Evolutionary conservation across 164 flowering plant species (phyloP).

Genomic region (Piper betle): DNA sequence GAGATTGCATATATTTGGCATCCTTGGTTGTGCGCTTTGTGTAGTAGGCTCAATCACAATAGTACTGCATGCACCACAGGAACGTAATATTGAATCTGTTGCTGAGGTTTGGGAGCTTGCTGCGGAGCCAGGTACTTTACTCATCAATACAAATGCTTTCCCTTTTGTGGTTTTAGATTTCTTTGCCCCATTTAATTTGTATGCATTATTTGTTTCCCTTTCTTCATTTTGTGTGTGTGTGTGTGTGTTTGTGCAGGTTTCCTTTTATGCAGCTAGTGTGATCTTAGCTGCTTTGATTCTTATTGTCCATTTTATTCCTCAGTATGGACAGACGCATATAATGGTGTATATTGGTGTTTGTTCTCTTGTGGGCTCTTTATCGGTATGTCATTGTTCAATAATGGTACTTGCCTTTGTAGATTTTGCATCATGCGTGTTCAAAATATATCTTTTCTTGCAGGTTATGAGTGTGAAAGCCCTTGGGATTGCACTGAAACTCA

Average conservation of each 20-base stretch:
- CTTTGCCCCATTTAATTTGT: not conserved
- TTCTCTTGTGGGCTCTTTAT: conserved; percentile 66
- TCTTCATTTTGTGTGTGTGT: not conserved
- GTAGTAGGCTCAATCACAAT: conserved; percentile 92
- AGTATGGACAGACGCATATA: conserved; percentile 71
- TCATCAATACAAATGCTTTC: not conserved
- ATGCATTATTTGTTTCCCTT: too few species aligned
- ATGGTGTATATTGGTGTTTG: conserved; percentile 77
- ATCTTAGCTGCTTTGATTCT: conserved; percentile 39
- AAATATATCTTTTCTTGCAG: conserved; percentile 16
- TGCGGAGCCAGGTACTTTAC: conserved; percentile 66
- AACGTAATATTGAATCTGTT: conserved; percentile 71
- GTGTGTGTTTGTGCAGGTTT: conserved; percentile 46
- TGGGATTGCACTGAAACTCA: conserved; percentile 58
- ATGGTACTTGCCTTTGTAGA: not conserved
- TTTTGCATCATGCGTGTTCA: not conserved
- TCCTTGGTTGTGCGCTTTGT: conserved; percentile 82
- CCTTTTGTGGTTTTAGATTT: not conserved
- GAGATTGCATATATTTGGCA: conserved; percentile 72
- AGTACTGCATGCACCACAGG: conserved; percentile 91
- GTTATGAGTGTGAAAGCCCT: conserved; percentile 67
- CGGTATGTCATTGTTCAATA: conserved; percentile 29
- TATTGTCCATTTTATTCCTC: conserved; percentile 43
- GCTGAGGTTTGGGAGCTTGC: conserved; percentile 89
- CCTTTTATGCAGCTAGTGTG: conserved; percentile 50